Percentiles rank a stretch among this genome's conserved stretches.
Evolutionary conservation across 768 basidiomycete species (phyloP).

Genomic region (Royoungia palumana): DNA sequence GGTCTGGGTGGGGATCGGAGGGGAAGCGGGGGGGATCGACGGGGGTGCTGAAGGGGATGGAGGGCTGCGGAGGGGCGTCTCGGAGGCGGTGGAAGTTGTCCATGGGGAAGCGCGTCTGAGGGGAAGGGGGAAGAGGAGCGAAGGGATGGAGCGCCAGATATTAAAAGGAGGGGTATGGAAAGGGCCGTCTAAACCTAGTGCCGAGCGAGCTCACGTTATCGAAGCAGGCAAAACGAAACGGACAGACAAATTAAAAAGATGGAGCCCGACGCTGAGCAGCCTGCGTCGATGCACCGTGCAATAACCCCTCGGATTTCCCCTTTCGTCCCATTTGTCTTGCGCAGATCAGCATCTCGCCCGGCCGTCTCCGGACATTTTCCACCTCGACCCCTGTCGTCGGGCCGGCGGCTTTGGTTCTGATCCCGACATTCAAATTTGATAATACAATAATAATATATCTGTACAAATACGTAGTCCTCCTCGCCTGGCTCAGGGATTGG

Average conservation of each 20-base stretch:
- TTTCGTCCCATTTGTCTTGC: slow-evolving; percentile 19
- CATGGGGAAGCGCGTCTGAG: slow-evolving; percentile 28
- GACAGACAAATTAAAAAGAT: slow-evolving; percentile 15
- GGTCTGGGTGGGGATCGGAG: slow-evolving; percentile 18
- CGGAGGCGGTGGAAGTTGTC: slow-evolving; percentile 33
- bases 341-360: slow-evolving; percentile 27
- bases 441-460: slow-evolving; percentile 4
- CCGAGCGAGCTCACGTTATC: slow-evolving; percentile 24
- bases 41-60: slow-evolving; percentile 18
- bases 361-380: slow-evolving; percentile 26
- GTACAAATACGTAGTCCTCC: neutral
- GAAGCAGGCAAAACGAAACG: slow-evolving; percentile 19
- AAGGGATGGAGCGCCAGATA: slow-evolving; percentile 16
- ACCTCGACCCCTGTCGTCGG: slow-evolving; percentile 20
- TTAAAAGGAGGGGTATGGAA: slow-evolving; percentile 23
- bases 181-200: slow-evolving; percentile 30
- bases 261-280: neutral
- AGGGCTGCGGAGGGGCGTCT: slow-evolving; percentile 13
- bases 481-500: slow-evolving; percentile 3
- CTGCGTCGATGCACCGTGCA: neutral
- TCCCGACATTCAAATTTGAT: slow-evolving; percentile 26
- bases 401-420: slow-evolving; percentile 34
- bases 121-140: neutral
- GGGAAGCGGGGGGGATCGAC: slow-evolving; percentile 21
- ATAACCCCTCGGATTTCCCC: slow-evolving; percentile 6